phyloP scores from a whole-genome alignment of 768 basidiomycete genomes.

The Kwoniella sp. region DNA sequence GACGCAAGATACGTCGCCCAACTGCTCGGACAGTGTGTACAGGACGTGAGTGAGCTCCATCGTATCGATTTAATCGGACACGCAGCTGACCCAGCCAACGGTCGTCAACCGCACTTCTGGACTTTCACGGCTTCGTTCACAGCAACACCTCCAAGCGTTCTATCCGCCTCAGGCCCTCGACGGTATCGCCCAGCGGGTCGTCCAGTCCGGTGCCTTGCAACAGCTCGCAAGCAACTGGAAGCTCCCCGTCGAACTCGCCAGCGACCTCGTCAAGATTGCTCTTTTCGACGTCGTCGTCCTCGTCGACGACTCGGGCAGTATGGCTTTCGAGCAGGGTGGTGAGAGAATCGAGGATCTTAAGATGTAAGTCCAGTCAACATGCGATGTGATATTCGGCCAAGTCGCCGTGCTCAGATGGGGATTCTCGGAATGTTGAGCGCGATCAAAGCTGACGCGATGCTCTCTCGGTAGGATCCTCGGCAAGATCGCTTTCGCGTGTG shows the following conservation, averaged over 20 bases:
- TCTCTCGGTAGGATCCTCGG: conserved; percentile 45
- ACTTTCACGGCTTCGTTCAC: neutral
- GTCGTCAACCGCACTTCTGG: neutral
- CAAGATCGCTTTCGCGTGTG: conserved; percentile 54
- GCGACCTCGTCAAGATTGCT: conserved; percentile 54
- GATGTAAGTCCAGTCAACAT: too few relatives aligned
- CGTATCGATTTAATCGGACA: neutral
- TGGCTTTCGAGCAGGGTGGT: conserved; percentile 58
- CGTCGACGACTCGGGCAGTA: conserved; percentile 51
- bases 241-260: conserved; percentile 57
- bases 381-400: too few relatives aligned
- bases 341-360: conserved; percentile 59
- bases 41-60: conserved; percentile 32
- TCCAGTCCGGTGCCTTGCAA: conserved; percentile 49
- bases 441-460: conserved; percentile 23
- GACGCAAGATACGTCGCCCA: conserved; percentile 38
- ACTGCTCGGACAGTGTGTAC: conserved; percentile 39
- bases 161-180: conserved; percentile 56
- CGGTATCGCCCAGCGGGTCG: conserved; percentile 55
- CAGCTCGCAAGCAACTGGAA: conserved; percentile 54
- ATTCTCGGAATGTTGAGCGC: neutral
- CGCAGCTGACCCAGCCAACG: too few relatives aligned
- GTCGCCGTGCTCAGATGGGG: too few relatives aligned
- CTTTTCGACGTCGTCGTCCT: conserved; percentile 56
- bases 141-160: conserved; percentile 57